phyloP scores from a whole-genome alignment of 1,139 yeast genomes.

The Pichia sp. region DNA sequence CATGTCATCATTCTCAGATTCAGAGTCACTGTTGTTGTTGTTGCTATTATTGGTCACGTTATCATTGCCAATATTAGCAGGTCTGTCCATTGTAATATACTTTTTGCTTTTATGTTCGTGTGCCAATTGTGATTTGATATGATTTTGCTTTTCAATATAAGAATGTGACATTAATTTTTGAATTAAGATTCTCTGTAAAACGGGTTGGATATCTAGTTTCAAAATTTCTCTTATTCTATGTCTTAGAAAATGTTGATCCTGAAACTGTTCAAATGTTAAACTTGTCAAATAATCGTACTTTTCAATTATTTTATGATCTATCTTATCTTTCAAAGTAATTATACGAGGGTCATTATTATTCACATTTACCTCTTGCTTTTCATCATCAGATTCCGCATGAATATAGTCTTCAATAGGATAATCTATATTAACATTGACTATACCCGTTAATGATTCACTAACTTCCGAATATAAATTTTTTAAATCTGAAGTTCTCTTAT shows the following conservation, averaged over 20 bases:
- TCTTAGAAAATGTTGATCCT: slow-evolving; percentile 48
- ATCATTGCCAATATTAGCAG: slow-evolving; percentile 32
- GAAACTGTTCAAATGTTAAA: slow-evolving; percentile 42
- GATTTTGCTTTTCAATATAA: slow-evolving; percentile 43
- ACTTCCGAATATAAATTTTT: slow-evolving; percentile 23
- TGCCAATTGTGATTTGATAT: slow-evolving; percentile 26
- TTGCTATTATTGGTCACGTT: slow-evolving; percentile 22
- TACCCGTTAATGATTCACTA: slow-evolving; percentile 46
- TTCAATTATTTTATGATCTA: slow-evolving; percentile 10
- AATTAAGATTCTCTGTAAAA: slow-evolving; percentile 54
- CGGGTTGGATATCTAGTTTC: slow-evolving; percentile 39
- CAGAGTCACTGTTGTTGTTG: slow-evolving; percentile 14
- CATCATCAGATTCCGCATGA: slow-evolving; percentile 3
- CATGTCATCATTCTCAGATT: slow-evolving; percentile 22
- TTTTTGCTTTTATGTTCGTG: slow-evolving; percentile 39
- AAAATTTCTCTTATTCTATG: slow-evolving; percentile 53
- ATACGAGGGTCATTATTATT: slow-evolving; percentile 3
- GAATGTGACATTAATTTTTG: slow-evolving; percentile 76
- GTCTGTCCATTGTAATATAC: neutral
- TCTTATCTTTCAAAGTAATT: slow-evolving; percentile 13
- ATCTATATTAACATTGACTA: slow-evolving; percentile 43
- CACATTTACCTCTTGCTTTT: slow-evolving; percentile 5
- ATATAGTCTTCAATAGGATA: slow-evolving; percentile 41
- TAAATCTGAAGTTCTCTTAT: slow-evolving; percentile 13
- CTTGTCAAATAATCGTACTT: slow-evolving; percentile 28